A percentile compares a stretch with the other conserved stretches of the same genome.
Evolutionary conservation across 2,329 filamentous ascomycete species (phyloP).

Genomic region (Penicillium thymicola): DNA sequence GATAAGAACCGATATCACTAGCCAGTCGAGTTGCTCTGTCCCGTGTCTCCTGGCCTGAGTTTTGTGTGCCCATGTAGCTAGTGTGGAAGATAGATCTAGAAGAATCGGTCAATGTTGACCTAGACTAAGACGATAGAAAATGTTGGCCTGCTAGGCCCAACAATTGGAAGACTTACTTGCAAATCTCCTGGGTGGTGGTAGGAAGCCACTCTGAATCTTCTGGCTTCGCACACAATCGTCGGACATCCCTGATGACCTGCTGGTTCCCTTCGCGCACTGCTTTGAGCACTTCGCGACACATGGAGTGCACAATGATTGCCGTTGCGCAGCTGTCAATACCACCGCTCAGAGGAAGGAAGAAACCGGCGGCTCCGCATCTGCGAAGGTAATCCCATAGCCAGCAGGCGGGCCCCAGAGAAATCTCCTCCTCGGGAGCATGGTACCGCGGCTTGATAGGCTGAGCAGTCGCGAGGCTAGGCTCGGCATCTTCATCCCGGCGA

Average conservation of each 20-base stretch:
- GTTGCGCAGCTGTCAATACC: constrained; percentile 43
- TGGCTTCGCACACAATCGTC: constrained; percentile 51
- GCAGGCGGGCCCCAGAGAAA: constrained; percentile 61
- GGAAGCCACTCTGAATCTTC: constrained; percentile 51
- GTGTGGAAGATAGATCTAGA: constrained; percentile 56
- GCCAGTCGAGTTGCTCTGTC: constrained; percentile 61
- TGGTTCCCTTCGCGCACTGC: constrained; percentile 35
- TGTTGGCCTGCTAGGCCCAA: background rate
- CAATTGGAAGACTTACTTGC: constrained; percentile 30
- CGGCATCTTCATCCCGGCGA: constrained; percentile 38
- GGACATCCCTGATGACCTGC: constrained; percentile 55
- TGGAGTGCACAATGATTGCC: constrained; percentile 39
- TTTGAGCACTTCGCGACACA: constrained; percentile 39
- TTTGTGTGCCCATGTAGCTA: constrained; percentile 67
- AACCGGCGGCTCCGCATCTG: constrained; percentile 36
- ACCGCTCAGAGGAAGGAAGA: constrained; percentile 40
- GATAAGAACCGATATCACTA: constrained; percentile 65
- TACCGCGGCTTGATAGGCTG: constrained; percentile 49
- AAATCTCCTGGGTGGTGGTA: constrained; percentile 59
- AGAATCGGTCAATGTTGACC: background rate
- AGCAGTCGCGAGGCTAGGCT: constrained; percentile 48
- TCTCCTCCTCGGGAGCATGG: constrained; percentile 64
- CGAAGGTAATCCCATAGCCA: constrained; percentile 56
- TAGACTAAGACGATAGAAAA: background rate
- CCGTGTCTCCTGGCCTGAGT: constrained; percentile 65